phyloP scores from a whole-genome alignment of 1,284 basidiomycete species.

The Agroathelia rolfsii region DNA sequence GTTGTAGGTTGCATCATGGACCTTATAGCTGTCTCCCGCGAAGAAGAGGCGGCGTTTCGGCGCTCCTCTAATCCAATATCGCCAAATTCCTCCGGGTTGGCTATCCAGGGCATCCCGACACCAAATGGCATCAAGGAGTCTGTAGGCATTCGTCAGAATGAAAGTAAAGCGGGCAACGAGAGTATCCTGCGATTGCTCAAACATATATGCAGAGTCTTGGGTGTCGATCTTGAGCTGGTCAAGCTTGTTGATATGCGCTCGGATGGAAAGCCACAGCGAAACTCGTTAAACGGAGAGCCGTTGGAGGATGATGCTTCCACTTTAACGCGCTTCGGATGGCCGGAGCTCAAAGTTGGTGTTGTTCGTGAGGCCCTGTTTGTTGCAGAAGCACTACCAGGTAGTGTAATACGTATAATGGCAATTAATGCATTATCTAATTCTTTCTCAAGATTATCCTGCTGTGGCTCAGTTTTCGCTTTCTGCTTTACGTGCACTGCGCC shows the following conservation, averaged over 20 bases:
- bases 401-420: constrained; percentile 5
- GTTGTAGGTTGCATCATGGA: constrained; percentile 73
- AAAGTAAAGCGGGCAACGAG: constrained; percentile 69
- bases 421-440: constrained; percentile 13
- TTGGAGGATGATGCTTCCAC: constrained; percentile 31
- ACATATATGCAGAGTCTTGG: constrained; percentile 67
- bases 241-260: constrained; percentile 30
- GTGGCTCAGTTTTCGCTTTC: constrained; percentile 74
- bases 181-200: constrained; percentile 67
- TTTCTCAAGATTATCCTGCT: constrained; percentile 61
- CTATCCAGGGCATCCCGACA: constrained; percentile 30
- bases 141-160: constrained; percentile 61
- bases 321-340: constrained; percentile 97
- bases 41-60: constrained; percentile 43
- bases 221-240: constrained; percentile 67
- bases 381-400: constrained; percentile 86
- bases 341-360: constrained; percentile 84
- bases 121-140: constrained; percentile 31
- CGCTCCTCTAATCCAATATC: constrained; percentile 25
- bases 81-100: constrained; percentile 36
- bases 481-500: constrained; percentile 60
- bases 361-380: constrained; percentile 86
- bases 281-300: constrained; percentile 11
- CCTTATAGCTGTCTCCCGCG: constrained; percentile 68
- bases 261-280: constrained; percentile 12